Base-by-base conservation (phyloP, 768 basidiomycete genomes). In the Sporobolomyces roseus region DNA sequence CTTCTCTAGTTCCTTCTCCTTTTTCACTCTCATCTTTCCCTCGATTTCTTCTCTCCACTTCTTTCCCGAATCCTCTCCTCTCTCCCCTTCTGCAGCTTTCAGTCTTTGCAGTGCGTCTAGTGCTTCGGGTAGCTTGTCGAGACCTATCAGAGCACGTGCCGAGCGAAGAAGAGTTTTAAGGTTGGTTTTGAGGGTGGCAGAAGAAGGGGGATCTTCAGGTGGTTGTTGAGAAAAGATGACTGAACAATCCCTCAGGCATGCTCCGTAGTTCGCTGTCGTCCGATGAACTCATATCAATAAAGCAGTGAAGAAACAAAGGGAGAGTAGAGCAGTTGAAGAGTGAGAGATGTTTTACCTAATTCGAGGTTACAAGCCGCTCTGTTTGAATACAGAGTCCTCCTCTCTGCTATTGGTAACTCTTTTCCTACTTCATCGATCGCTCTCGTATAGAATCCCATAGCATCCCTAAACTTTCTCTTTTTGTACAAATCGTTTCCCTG, bases 401-500 rank as follows among this genome's bases (percentile, higher is more conserved):
- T 66, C 6, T 80, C 71, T n/a, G 71, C 71, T 4, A 70, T 43
- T 2, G 45, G 19, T 14, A 77, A 60, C 71, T 90, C 86, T 32
- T 85, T 84, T 14, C 93, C 90, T 64, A 89, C 85, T 25, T 88
- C 90, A 63, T 93, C 90, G 30, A 98, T 74, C 2, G 89, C 94
- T 77, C 93, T 90, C 0, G 87, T 86, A 78, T 98, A 99, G 78
- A 97, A 96, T 1, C 86, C 85, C 12, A 87, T 68, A 1, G 96
- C 96, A 78, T 98, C 93, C 43, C 90, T 84, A 78, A 85, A 89
- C 49, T 90, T 85, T 76, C 90, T 91, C 33, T 87, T 88, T 72
- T 86, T 87, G 80, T 89, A 94, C 75, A 94, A 91, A 63, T 93
- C 92, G 77, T 97, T 98, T 7, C 93, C 96, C 77, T 94, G 91